A percentile compares a stretch with the other conserved stretches of the same genome.
Evolutionary conservation across 139 green algal species (phyloP).

Genomic region (Edaphochlamys debaryana): DNA sequence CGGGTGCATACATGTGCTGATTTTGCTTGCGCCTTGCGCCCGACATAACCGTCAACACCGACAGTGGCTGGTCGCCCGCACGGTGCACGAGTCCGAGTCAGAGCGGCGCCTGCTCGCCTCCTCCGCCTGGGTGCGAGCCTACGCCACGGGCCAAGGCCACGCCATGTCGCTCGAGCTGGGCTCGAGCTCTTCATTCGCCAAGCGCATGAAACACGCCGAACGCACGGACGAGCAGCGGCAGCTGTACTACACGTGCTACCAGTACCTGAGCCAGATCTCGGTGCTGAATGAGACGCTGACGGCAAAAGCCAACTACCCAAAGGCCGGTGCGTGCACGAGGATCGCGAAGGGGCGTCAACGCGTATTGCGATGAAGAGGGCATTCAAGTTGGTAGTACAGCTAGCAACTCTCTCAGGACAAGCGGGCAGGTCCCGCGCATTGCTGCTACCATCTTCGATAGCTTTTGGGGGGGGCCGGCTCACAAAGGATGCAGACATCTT

Average conservation of each 20-base stretch:
- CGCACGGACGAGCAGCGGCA: not conserved
- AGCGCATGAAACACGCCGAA: not conserved
- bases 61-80: constrained; percentile 1
- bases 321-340: not conserved
- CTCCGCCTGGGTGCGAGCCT: not conserved
- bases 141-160: not conserved
- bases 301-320: not conserved
- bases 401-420: too few relatives aligned
- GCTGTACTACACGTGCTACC: constrained; percentile 14
- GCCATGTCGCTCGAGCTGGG: not conserved
- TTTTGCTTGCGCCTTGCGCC: too few relatives aligned
- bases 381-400: too few relatives aligned
- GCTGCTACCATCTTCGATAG: too few relatives aligned
- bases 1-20: too few relatives aligned
- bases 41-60: too few relatives aligned
- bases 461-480: too few relatives aligned
- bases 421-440: too few relatives aligned
- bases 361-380: too few relatives aligned
- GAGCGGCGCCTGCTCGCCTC: constrained; percentile 20
- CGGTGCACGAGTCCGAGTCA: constrained; percentile 6
- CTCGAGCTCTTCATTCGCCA: not conserved
- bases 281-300: constrained; percentile 19
- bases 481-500: too few relatives aligned
- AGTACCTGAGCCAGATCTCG: not conserved
- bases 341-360: too few relatives aligned